A percentile compares a stretch with the other conserved stretches of the same genome.
Evolutionary conservation across 2,329 filamentous ascomycete genomes (phyloP).

Genomic region (Fusarium sp.): DNA sequence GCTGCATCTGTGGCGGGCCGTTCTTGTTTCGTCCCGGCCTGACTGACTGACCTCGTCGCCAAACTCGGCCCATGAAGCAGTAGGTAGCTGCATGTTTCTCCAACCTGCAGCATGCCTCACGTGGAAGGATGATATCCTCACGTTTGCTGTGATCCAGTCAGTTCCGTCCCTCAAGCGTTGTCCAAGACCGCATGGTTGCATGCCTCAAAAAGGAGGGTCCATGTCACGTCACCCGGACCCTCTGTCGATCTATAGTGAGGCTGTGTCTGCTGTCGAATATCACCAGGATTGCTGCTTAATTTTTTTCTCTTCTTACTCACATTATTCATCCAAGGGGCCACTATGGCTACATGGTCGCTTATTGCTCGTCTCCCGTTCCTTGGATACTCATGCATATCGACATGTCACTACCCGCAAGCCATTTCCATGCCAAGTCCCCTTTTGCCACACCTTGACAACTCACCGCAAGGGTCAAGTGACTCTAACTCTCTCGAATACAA

Average conservation of each 20-base stretch:
- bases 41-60: slow-evolving; percentile 5
- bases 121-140: neutral
- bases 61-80: slow-evolving; percentile 12
- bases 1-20: slow-evolving; percentile 2
- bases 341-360: neutral
- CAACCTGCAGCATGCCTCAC: neutral
- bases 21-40: neutral
- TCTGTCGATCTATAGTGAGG: slow-evolving; percentile 33
- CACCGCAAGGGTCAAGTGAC: neutral
- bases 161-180: neutral
- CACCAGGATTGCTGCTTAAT: slow-evolving; percentile 7
- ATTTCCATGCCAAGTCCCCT: neutral
- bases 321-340: neutral
- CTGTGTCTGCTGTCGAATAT: slow-evolving; percentile 18
- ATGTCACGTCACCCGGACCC: slow-evolving; percentile 34
- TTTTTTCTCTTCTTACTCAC: neutral
- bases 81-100: neutral
- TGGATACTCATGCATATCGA: neutral
- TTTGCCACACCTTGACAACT: neutral
- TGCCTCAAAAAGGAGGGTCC: slow-evolving; percentile 8
- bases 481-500: neutral
- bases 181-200: neutral
- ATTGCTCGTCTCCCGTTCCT: neutral
- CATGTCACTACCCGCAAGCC: slow-evolving; percentile 8
- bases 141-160: slow-evolving; percentile 8